Evolutionary conservation across 768 basidiomycete genomes (phyloP), one percentile per base, ranked within the genome.

Genomic region (Phlebiopsis flavidoalba): DNA sequence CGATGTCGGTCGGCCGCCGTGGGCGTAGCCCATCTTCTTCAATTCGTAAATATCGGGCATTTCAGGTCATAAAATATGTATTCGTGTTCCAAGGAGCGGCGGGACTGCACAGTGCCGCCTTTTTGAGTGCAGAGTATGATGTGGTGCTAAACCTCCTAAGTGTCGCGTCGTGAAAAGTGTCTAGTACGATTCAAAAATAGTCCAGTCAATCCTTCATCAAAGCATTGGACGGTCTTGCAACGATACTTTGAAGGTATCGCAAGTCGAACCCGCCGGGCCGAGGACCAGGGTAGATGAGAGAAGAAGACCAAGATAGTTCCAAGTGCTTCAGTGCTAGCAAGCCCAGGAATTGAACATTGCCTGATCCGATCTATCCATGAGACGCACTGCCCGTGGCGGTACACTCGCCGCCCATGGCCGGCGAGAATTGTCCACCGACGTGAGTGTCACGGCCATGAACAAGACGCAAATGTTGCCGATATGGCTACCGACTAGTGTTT

Each of bases 31-130:
- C 60, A 8, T 58, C 58, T 26, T 63, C 52, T 19, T 63, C 62
- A 55, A 63, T 48, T n/a, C n/a, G 33, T 59, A 59, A 52, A 63
- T 60, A 11, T 21, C 17, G 7, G 59, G 51, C 59, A 60, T 60
- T n/a, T 21, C n/a, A 6, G 54, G 19, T 55, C 54, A 55, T 55
- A 40, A 55, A 37, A 55, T 15, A 15, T 6, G 45, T 49, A 33
- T 57, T 31, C 15, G 24, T 14, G 40, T 36, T 26, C 51, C 35
- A 53, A 36, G 37, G 24, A 12, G 53, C 50, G 1, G 21, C n/a
- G 12, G 22, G 45, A 14, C n/a, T 22, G 24, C 24, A n/a, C 6
- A n/a, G n/a, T n/a, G n/a, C n/a, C n/a, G n/a, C n/a, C n/a, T n/a
- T n/a, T n/a, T n/a, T 8, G 51, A 36, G 10, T 14, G 21, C n/a